A percentile compares a stretch with the other conserved stretches of the same genome.
phyloP scores from a whole-genome alignment of 768 basidiomycete genomes.

The Leccinum uliginosum region DNA sequence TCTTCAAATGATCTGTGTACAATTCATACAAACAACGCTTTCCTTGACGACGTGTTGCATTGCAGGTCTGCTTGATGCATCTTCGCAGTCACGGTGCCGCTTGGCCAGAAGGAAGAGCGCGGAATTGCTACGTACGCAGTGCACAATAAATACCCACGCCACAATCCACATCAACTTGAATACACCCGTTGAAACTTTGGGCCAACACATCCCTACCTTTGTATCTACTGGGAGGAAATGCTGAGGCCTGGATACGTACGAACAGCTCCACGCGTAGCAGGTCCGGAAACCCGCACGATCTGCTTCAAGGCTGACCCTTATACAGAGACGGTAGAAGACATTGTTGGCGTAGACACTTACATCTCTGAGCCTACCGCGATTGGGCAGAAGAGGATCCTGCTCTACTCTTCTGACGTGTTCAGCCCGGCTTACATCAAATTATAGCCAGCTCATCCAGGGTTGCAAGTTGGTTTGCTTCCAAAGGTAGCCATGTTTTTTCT shows the following conservation, averaged over 20 bases:
- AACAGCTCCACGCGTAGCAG: no score
- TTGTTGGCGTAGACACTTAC: constrained; percentile 47
- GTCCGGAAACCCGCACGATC: no score
- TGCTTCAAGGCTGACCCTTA: no score
- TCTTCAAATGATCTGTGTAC: constrained; percentile 60
- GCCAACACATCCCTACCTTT: no score
- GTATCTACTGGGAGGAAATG: no score
- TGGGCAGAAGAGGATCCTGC: constrained; percentile 41
- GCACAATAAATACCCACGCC: no score
- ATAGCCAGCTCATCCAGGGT: constrained; percentile 58
- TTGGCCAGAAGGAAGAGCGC: constrained; percentile 80
- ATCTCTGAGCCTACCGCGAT: constrained; percentile 40
- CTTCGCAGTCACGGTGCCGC: constrained; percentile 56
- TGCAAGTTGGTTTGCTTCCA: constrained; percentile 57
- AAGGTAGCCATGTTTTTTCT: constrained; percentile 36
- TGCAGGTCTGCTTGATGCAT: constrained; percentile 91
- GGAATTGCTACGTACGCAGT: no score
- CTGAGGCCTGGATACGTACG: no score
- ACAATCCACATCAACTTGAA: no score
- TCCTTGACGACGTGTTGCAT: constrained; percentile 78
- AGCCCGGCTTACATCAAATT: constrained; percentile 56
- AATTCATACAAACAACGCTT: constrained; percentile 69
- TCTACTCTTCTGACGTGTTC: constrained; percentile 58
- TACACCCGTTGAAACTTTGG: no score
- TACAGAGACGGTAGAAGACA: no score